Evolutionary conservation across 129 eudicot species (phyloP).

Genomic region (Sambucus nigra): DNA sequence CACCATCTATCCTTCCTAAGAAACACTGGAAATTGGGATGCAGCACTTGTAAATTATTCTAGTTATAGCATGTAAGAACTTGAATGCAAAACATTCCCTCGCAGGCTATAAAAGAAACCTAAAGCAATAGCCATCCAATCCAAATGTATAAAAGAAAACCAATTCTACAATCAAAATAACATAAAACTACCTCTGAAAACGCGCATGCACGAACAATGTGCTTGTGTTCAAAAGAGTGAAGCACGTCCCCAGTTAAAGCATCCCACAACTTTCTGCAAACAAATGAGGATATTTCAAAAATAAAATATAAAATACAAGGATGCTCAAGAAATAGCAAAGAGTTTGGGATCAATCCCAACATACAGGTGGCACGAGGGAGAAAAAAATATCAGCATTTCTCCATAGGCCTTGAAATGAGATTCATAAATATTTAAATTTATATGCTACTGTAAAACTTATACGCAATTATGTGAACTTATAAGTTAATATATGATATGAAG

Average conservation of each 20-base stretch:
- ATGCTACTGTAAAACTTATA: too few relatives aligned
- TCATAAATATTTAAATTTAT: too few relatives aligned
- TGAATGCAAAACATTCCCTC: not conserved
- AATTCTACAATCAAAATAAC: not conserved
- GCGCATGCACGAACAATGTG: slow-evolving; percentile 84
- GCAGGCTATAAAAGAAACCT: not conserved
- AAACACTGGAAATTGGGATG: too few relatives aligned
- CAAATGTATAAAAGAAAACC: not conserved
- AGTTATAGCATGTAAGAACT: too few relatives aligned
- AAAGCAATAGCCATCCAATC: not conserved
- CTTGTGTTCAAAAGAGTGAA: slow-evolving; percentile 85
- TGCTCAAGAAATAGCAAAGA: not conserved
- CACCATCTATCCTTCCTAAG: too few relatives aligned
- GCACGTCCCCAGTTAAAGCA: slow-evolving; percentile 73
- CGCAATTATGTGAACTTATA: too few relatives aligned
- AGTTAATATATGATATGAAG: too few relatives aligned
- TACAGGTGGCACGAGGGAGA: not conserved
- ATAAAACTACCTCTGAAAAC: slow-evolving; percentile 56
- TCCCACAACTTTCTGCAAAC: slow-evolving; percentile 74
- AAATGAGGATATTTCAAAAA: not conserved
- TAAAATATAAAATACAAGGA: not conserved
- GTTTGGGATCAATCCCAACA: not conserved
- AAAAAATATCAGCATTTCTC: not conserved
- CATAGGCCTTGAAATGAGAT: not conserved
- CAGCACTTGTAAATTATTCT: too few relatives aligned